These are phyloP conservation scores for Byssochlamys sp. DNA, from an alignment of 2,329 filamentous ascomycete genomes.

Conservation along the genomic window DNA sequence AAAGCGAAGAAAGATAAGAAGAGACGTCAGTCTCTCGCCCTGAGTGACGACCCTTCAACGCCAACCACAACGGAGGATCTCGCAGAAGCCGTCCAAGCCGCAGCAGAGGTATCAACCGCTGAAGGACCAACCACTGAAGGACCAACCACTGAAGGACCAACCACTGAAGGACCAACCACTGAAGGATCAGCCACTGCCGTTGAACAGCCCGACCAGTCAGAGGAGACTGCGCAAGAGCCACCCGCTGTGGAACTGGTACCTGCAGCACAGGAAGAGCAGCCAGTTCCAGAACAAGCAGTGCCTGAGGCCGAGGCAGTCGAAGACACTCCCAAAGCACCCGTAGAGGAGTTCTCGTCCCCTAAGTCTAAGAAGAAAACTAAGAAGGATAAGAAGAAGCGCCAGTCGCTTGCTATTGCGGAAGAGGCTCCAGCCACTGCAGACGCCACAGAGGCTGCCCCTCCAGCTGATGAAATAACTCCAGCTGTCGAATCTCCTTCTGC, in stretches of 20 bases:
- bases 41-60: constrained; percentile 15
- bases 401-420: constrained; percentile 17
- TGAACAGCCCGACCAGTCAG: neutral
- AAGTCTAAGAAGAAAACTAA: constrained; percentile 29
- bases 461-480: neutral
- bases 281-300: constrained; percentile 7
- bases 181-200: neutral
- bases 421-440: constrained; percentile 4
- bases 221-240: constrained; percentile 12
- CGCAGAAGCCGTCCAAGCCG: neutral
- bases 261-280: constrained; percentile 13
- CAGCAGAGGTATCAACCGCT: neutral
- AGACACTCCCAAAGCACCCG: neutral
- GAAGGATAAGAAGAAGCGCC: constrained; percentile 28
- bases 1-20: constrained; percentile 21
- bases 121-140: neutral
- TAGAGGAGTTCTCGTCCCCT: constrained; percentile 8
- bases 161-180: neutral
- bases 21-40: constrained; percentile 8
- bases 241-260: constrained; percentile 32
- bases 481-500: neutral
- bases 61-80: neutral
- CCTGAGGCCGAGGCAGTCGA: neutral
- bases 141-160: neutral
- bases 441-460: neutral